Evolutionary conservation across 2,329 filamentous ascomycete species (phyloP), one percentile per base, ranked within the genome.

Genomic region (Aspergillus caelatus): DNA sequence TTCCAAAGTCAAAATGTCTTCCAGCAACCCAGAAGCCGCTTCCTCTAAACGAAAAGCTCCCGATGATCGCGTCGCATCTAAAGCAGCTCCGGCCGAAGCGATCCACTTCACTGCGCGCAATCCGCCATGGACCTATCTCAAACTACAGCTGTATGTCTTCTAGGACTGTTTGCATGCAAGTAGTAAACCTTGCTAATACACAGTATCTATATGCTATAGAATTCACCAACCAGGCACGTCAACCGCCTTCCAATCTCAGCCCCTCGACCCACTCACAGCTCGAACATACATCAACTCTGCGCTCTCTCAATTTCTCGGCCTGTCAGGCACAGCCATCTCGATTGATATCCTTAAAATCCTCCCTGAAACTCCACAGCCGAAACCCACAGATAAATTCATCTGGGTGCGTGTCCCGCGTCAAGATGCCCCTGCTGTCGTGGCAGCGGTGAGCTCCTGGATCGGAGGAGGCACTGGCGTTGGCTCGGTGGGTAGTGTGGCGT

Each of bases 361-460:
- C 1, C 50, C 65, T 0, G 50, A 60, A 41, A 8, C 46, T 46
- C 50, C 63, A 23, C 56, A 58, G 39, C 41, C 48, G 19, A 50
- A 54, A 14, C 58, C 64, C n/a, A 45, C 43, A 1, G 45, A 58
- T 4, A 58, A 73, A 58, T 62, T 66, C 1, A 63, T 78, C 9
- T 84, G 81, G 80, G 76, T 83, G 16, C 76, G 82, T 41, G 73
- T 83, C 0, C 80, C 81, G 2, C 70, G 76, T 32, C 78, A 80
- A n/a, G 82, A 83, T 66, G 78, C 75, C 9, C 67, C 74, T 2
- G 78, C 77, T 26, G 79, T 83, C 16, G 73, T 79, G 8, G 76
- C 76, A 16, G 81, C 81, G 36, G 54, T 83, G 62, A 81, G 79
- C 70, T 82, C 80, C 36, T 84, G 82, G 82, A 73, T 80, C 58